phyloP scores from a whole-genome alignment of 257 asterid genomes.

The Anisodus tanguticus region DNA sequence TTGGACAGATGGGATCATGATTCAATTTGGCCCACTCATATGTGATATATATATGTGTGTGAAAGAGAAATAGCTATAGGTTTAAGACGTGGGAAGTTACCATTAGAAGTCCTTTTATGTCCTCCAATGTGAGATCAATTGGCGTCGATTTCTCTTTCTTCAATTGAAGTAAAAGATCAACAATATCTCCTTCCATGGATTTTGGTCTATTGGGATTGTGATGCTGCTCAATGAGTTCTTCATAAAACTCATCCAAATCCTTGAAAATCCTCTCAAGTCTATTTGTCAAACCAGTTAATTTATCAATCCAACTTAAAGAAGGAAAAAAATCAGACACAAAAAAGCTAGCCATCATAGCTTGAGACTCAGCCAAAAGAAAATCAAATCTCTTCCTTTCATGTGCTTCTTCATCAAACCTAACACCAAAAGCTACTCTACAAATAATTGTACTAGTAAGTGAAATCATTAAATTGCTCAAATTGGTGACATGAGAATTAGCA shows the following conservation, averaged over 20 bases:
- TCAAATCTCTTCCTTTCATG: not conserved
- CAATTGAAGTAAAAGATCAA: conserved; percentile 36
- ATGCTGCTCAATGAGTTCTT: conserved; percentile 9
- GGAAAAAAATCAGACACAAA: not conserved
- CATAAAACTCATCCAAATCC: not conserved
- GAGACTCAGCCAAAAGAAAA: not conserved
- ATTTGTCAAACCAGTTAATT: not conserved
- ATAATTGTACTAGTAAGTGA: not conserved
- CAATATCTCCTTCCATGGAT: not conserved
- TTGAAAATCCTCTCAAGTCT: not conserved
- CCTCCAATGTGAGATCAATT: conserved; percentile 24
- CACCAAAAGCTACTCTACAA: not conserved
- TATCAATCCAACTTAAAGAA: conserved; percentile 38
- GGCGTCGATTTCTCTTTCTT: conserved; percentile 26
- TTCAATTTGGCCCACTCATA: not conserved
- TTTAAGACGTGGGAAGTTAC: not conserved
- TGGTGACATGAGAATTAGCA: not conserved
- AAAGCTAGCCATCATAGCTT: not conserved
- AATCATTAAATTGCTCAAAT: not conserved
- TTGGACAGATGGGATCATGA: not conserved
- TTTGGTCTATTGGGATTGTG: not conserved
- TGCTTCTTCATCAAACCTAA: not conserved
- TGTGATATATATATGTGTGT: not conserved
- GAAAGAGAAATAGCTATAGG: too few species aligned
- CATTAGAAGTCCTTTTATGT: conserved; percentile 36